Conservation (phyloP, 2,329 filamentous ascomycete genomes). For the Diplodia sapinea region DNA sequence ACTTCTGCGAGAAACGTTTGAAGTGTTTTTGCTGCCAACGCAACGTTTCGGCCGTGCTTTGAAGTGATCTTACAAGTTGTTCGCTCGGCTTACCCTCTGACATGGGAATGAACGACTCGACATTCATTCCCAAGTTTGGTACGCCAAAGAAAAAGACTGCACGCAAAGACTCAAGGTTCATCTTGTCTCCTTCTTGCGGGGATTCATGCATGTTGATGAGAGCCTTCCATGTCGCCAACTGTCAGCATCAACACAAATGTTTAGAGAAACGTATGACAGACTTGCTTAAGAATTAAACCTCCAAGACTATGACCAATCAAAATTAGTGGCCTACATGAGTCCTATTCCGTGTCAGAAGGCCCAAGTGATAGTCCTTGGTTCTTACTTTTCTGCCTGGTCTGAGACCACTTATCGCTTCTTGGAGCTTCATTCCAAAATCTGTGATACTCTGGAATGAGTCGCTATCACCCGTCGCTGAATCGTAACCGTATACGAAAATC, state of each 20-base stretch:
- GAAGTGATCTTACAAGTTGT: background rate
- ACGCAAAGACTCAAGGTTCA: background rate
- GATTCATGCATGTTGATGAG: background rate
- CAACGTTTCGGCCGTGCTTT: background rate
- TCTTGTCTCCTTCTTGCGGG: background rate
- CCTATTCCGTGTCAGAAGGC: background rate
- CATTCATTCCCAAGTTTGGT: background rate
- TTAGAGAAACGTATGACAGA: background rate
- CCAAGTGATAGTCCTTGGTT: too few relatives aligned
- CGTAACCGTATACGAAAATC: background rate
- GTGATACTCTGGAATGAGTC: background rate
- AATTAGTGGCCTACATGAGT: accelerated
- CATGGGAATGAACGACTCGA: background rate
- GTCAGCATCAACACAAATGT: background rate
- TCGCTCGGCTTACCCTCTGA: background rate
- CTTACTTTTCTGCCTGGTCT: background rate
- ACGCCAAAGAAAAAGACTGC: background rate
- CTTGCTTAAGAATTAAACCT: background rate
- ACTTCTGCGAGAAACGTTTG: background rate
- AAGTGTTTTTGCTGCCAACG: background rate
- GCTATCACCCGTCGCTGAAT: background rate
- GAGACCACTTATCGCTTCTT: background rate
- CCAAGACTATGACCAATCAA: background rate
- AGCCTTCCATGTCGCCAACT: background rate
- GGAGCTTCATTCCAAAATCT: background rate